A percentile compares a stretch with the other conserved stretches of the same genome.
Conservation (phyloP, 148 eudicot genomes). For the Nepenthes mirabilis region DNA sequence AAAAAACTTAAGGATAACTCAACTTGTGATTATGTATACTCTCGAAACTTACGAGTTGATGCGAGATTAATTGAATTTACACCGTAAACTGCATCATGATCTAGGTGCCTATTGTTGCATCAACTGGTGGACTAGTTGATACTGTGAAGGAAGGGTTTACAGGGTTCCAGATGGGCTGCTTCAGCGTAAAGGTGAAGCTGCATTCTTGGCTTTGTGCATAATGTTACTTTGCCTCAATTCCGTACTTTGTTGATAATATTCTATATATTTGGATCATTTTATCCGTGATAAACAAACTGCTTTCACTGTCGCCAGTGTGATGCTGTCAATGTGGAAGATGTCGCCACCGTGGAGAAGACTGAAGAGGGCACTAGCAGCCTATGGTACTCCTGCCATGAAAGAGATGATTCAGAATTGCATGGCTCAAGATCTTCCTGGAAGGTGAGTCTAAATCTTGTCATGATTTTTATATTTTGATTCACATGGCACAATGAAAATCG, state of each 20-base stretch:
- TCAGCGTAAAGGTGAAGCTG: conserved; percentile 23
- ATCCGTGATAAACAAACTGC: too few relatives aligned
- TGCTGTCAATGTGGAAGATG: conserved; percentile 17
- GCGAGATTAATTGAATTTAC: not conserved
- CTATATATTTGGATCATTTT: too few relatives aligned
- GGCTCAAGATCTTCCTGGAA: conserved; percentile 33
- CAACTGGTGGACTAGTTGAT: conserved; percentile 39
- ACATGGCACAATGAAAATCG: too few relatives aligned
- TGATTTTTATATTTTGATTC: too few relatives aligned
- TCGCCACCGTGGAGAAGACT: conserved; percentile 14
- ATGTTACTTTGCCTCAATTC: too few relatives aligned
- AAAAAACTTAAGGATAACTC: too few relatives aligned
- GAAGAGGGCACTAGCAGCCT: conserved; percentile 13
- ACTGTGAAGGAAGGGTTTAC: conserved; percentile 28
- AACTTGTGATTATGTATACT: too few relatives aligned
- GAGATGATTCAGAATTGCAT: conserved; percentile 30
- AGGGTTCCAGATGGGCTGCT: conserved; percentile 33
- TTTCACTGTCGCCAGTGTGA: conserved; percentile 12
- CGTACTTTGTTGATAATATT: too few relatives aligned
- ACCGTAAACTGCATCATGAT: not conserved
- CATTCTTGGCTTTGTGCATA: too few relatives aligned
- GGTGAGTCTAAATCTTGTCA: conserved; percentile 1
- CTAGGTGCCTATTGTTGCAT: conserved; percentile 33
- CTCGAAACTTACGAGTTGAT: too few relatives aligned
- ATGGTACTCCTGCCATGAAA: conserved; percentile 14